Base-by-base conservation (phyloP, 1,284 basidiomycete species). In the Bondarzewia mesenterica region DNA sequence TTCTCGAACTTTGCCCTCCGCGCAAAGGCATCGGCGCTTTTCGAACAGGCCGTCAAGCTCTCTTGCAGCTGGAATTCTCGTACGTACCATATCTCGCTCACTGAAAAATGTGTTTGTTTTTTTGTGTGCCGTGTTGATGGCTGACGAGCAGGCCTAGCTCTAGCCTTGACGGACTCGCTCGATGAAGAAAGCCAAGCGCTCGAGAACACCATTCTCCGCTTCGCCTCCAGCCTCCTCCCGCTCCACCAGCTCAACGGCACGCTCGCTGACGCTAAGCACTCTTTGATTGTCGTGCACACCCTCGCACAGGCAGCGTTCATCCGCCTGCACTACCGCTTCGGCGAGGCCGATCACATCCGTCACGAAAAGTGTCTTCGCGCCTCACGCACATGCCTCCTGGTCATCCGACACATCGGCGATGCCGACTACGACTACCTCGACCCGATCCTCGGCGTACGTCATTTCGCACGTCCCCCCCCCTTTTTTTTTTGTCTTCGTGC, bases 11-110 rank as follows among this genome's bases (percentile, higher is more conserved):
- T 70, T 25, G 80, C 84, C 5, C 63, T 85, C 50, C 79, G 82
- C 54, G 80, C 75, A 42, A 89, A 89, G 64, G 83, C 83, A 8
- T 80, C 85, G n/a, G 75, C 82, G 14, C 70, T 89, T 20, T 83
- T 83, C 57, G 74, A 85, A 49, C 77, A 75, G 39, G 83, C 85
- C 27, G 74, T 80, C 52, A 67, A 71, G 47, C 62, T 87, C 23
- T 72, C 81, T 18, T 71, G 71, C 22, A 74, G 67, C 55, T 84
- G 82, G 79, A 75, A 73, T 59, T 63, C 74, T 49, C 73, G 79
- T 81, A 65, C 57, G 78, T 65, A 48, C 53, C 49, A 27, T 37
- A 43, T 32, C 29, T n/a, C n/a, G 29, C 29, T 32, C 12, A 32
- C 29, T 32, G 6, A 32, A n/a, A n/a, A n/a, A n/a, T n/a, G n/a